phyloP scores from a whole-genome alignment of 2,329 filamentous ascomycete species.

The Botrytis medusae region DNA sequence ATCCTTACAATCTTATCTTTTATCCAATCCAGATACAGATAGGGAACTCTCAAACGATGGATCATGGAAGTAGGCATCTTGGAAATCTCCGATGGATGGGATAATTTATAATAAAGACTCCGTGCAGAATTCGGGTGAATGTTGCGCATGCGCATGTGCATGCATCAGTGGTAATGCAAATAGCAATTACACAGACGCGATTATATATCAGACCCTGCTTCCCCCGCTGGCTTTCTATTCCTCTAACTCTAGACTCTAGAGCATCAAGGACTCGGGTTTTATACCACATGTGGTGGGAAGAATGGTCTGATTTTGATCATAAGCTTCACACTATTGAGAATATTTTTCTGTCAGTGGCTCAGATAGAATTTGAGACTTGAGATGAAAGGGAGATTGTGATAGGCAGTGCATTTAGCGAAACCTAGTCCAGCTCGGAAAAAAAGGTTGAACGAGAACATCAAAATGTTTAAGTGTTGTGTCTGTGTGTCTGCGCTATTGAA shows the following conservation, averaged over 20 bases:
- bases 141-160: background rate
- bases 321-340: background rate
- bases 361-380: background rate
- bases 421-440: background rate
- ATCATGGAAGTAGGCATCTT: background rate
- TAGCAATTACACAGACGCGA: background rate
- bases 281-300: background rate
- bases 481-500: slow-evolving; percentile 8
- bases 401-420: background rate
- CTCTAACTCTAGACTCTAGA: background rate
- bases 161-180: background rate
- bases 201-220: background rate
- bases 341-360: background rate
- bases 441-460: background rate
- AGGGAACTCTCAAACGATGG: background rate
- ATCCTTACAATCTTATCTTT: background rate
- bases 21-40: background rate
- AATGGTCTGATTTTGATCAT: background rate
- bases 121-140: background rate
- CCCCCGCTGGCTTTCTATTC: background rate
- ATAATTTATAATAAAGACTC: background rate
- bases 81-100: background rate
- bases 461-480: background rate
- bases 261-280: background rate
- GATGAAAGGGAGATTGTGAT: background rate